Conservation (phyloP, 2,329 filamentous ascomycete genomes). For the Dothidotthia symphoricarpi region DNA sequence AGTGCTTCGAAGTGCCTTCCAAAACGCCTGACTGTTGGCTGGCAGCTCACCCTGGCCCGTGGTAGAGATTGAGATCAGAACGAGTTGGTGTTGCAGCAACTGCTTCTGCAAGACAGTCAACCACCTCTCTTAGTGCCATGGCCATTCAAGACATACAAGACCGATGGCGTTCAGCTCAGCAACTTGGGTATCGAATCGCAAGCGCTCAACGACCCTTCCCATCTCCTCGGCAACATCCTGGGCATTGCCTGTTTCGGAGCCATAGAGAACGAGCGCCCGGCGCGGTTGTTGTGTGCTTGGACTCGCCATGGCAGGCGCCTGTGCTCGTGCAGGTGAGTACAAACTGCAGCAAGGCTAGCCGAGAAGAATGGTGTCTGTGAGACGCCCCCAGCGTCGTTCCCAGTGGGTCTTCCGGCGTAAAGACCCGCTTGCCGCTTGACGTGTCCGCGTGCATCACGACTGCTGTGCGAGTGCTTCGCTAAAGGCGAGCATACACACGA, state of each 20-base stretch:
- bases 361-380: slow-evolving; percentile 14
- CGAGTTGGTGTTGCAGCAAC: slow-evolving; percentile 51
- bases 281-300: slow-evolving; percentile 18
- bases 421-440: too few relatives aligned
- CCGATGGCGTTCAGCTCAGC: slow-evolving; percentile 74
- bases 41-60: slow-evolving; percentile 95
- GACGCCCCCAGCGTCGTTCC: slow-evolving; percentile 18
- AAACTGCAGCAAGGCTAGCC: slow-evolving; percentile 21
- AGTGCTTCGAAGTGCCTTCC: slow-evolving; percentile 79
- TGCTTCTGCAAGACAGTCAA: slow-evolving; percentile 37
- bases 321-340: slow-evolving; percentile 4
- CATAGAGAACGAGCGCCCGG: slow-evolving; percentile 75
- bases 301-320: slow-evolving; percentile 20
- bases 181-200: slow-evolving; percentile 75
- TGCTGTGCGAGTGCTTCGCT: too few relatives aligned
- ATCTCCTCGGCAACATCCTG: slow-evolving; percentile 89
- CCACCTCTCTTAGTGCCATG: too few relatives aligned
- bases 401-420: too few relatives aligned
- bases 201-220: slow-evolving; percentile 68
- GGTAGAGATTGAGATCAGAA: slow-evolving; percentile 83
- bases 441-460: too few relatives aligned
- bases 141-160: slow-evolving; percentile 58
- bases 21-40: slow-evolving; percentile 76
- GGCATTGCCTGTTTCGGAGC: slow-evolving; percentile 91
- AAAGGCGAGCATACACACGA: too few relatives aligned